Evolutionary conservation across 768 basidiomycete genomes (phyloP), one percentile per base, ranked within the genome.

Genomic region (Harrya chromipes): DNA sequence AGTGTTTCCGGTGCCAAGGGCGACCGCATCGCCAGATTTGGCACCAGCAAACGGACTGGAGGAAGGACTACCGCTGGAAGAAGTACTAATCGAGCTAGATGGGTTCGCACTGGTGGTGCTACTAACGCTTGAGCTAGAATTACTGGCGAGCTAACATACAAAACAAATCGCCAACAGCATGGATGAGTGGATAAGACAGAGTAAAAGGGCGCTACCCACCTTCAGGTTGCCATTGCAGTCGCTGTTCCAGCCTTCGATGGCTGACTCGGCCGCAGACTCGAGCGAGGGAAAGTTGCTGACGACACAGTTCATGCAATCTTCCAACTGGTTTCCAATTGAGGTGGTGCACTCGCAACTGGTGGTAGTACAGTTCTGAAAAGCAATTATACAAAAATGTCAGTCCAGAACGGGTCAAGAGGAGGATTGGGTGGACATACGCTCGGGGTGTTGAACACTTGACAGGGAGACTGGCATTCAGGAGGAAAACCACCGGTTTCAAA

Each of bases 221-320:
- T 59, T 33, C 36, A 67, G 41, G 35, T 7, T 33, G 10, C 57
- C 60, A 27, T n/a, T 12, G 16, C 63, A 65, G 1, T 36, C 50
- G 2, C 34, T 7, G 44, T 65, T 57, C 57, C 59, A 65, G 24
- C 43, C 26, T 6, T 13, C 21, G 19, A 65, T 11, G 31, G 47
- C 26, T 4, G 21, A 4, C 21, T 62, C 26, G 3, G 65, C 65
- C 0, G 13, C 4, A 7, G 24, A 21, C 21, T 46, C 16, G 26
- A 42, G 29, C 6, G 23, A 2, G 13, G 55, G 39, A 0, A 52
- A 49, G 4, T 23, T 19, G 19, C 6, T 11, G 29, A 46, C 49
- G n/a, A 67, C 4, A 41, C 64, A 65, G 27, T 1, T 38, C 62
- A 60, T 50, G 46, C 65, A 65, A 16, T 50, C 16, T 17, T 54